Conservation (phyloP, 495 filamentous ascomycete genomes). For the Pseudomonodictys pantanalensis region DNA sequence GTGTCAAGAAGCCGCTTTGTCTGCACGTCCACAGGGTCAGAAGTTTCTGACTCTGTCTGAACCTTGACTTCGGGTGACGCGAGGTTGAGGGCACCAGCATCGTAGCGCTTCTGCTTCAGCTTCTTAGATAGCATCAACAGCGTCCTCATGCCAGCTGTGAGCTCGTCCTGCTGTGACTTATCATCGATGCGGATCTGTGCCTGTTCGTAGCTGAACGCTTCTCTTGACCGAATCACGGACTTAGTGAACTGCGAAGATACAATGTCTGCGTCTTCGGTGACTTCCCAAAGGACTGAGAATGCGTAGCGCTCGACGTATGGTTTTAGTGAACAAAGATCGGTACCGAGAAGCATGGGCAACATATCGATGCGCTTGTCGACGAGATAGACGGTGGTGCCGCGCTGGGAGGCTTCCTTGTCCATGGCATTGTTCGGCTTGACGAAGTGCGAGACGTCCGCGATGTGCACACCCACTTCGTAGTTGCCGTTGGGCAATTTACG, state of each 20-base stretch:
- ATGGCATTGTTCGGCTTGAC: constrained; percentile 96
- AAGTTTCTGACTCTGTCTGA: constrained; percentile 89
- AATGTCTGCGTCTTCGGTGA: constrained; percentile 80
- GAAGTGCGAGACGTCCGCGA: constrained; percentile 97
- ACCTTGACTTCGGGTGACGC: constrained; percentile 94
- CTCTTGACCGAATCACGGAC: constrained; percentile 95
- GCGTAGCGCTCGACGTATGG: constrained; percentile 97
- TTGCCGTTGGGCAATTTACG: constrained; percentile 84
- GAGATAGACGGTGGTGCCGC: constrained; percentile 94
- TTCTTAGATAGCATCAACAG: constrained; percentile 88
- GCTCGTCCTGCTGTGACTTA: constrained; percentile 73
- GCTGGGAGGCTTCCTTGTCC: constrained; percentile 88
- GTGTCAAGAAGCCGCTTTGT: constrained; percentile 92
- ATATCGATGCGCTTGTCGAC: constrained; percentile 99
- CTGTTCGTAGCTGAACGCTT: constrained; percentile 96
- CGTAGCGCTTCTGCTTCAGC: constrained; percentile 91
- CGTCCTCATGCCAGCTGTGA: constrained; percentile 86
- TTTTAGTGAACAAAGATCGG: constrained; percentile 93
- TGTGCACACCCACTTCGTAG: constrained; percentile 96
- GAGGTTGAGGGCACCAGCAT: constrained; percentile 89
- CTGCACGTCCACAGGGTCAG: constrained; percentile 93
- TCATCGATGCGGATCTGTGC: constrained; percentile 94
- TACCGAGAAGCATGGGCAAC: constrained; percentile 92
- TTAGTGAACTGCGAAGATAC: constrained; percentile 83
- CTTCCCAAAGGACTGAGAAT: constrained; percentile 93